Conservation (phyloP, 306 rosid genomes). For the Rosa multiflora region DNA sequence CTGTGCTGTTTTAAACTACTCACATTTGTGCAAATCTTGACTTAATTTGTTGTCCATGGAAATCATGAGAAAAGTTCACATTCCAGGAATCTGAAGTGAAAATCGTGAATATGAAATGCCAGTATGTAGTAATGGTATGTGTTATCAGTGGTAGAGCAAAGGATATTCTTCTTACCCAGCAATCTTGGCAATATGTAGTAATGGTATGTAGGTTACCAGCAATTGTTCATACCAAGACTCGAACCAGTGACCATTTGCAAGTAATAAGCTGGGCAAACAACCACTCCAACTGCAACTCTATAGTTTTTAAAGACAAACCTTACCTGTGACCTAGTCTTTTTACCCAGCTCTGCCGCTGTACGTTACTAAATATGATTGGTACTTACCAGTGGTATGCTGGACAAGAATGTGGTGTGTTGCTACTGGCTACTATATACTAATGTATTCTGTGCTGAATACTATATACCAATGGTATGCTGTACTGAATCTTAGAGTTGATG, state of each 20-base stretch:
- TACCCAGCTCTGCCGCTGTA: neutral
- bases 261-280: neutral
- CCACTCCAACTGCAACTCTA: neutral
- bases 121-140: neutral
- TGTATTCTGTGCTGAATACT: neutral
- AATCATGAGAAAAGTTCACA: neutral
- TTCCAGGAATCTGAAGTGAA: neutral
- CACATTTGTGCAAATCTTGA: neutral
- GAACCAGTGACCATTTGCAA: neutral
- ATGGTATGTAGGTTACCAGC: neutral
- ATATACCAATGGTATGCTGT: neutral
- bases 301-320: neutral
- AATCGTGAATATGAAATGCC: neutral
- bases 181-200: neutral
- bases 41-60: neutral
- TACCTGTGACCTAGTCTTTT: neutral
- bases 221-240: neutral
- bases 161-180: neutral
- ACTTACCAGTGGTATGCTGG: neutral
- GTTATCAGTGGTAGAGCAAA: neutral
- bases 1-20: neutral
- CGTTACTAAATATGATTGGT: neutral
- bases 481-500: neutral
- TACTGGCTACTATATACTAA: neutral
- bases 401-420: neutral